Base-by-base conservation (phyloP, 2,329 filamentous ascomycete species). In the Tolypocladium cylindrosporum region DNA sequence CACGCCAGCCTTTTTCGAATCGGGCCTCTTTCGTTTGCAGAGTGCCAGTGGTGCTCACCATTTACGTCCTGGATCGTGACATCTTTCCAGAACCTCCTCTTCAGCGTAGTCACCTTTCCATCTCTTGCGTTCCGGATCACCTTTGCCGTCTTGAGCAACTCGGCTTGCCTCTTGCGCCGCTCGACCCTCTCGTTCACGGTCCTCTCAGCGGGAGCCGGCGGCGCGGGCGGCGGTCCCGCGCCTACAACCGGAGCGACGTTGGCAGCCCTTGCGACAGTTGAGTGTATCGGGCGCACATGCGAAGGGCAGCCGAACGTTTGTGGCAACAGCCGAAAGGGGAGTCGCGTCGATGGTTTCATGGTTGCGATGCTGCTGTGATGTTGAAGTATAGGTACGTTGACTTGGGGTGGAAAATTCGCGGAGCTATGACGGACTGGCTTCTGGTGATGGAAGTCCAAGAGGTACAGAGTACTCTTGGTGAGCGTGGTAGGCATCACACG, bases 41-140 rank as follows among this genome's bases (percentile, higher is more conserved):
- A n/a, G 45, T 16, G 45, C 31, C 4, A 19, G 31, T 9, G 34
- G 19, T 6, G 34, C 73, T 58, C 75, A 89, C 87, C 86, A 62
- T 86, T 76, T 11, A 81, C 80, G 67, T 88, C 83, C 63, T 81
- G 78, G 42, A 97, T 85, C 60, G 79, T 72, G 1, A 94, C 90
- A 68, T 94, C 83, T 72, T 88, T 90, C 93, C 93, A 97, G 76
- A 97, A 97, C 56, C 92, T 82, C 76, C 86, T 89, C 67, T 86
- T 78, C 58, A 82, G 68, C 41, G 71, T 75, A 2, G 78, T 76
- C 62, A 79, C 63, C 60, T 72, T 75, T 40, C 65, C 68, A 40
- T 65, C 65, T 21, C 63, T 66, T 0, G 67, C 65, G 43, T 54
- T 74, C 39, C 79, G 74, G 36, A 81, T 68, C 59, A 79, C 76